Evolutionary conservation across 2,329 filamentous ascomycete genomes (phyloP).

Genomic region (Colletotrichum limetticola): DNA sequence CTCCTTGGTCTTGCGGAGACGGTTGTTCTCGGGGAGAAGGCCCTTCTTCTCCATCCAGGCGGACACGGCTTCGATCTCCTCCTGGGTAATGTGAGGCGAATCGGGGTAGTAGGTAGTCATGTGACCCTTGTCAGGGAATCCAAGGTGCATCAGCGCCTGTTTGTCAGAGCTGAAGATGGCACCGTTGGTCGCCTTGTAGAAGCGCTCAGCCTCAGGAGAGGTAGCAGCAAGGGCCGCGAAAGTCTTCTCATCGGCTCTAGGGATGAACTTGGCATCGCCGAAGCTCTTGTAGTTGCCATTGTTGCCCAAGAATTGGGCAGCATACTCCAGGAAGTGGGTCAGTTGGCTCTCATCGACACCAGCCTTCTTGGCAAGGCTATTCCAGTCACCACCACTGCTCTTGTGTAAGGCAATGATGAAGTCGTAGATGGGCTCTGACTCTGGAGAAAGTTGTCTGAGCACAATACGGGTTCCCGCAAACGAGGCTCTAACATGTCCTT

Average conservation of each 20-base stretch:
- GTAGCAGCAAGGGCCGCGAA: slow-evolving; percentile 73
- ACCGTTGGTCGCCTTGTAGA: slow-evolving; percentile 75
- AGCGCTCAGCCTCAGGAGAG: slow-evolving; percentile 68
- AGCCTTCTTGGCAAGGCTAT: slow-evolving; percentile 71
- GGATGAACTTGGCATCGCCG: slow-evolving; percentile 86
- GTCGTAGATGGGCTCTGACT: slow-evolving; percentile 84
- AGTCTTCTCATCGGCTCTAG: slow-evolving; percentile 71
- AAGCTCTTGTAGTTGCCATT: slow-evolving; percentile 89
- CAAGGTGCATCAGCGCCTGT: slow-evolving; percentile 76
- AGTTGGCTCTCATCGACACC: slow-evolving; percentile 72
- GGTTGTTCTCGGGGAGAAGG: slow-evolving; percentile 80
- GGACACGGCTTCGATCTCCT: slow-evolving; percentile 79
- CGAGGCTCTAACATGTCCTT: slow-evolving; percentile 66
- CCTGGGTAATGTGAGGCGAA: slow-evolving; percentile 77
- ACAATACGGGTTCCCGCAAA: slow-evolving; percentile 82
- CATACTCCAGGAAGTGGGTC: slow-evolving; percentile 78
- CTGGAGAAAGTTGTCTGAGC: slow-evolving; percentile 83
- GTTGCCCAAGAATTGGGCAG: slow-evolving; percentile 83
- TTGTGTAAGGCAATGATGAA: slow-evolving; percentile 80
- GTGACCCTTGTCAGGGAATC: slow-evolving; percentile 79
- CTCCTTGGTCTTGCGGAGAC: slow-evolving; percentile 73
- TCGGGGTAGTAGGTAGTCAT: slow-evolving; percentile 87
- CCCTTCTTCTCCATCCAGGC: slow-evolving; percentile 78
- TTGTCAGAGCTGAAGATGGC: slow-evolving; percentile 77
- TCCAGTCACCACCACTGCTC: slow-evolving; percentile 76